Evolutionary conservation across 1,284 basidiomycete genomes (phyloP), one percentile per base, ranked within the genome.

Genomic region (Trichosporon sp.): DNA sequence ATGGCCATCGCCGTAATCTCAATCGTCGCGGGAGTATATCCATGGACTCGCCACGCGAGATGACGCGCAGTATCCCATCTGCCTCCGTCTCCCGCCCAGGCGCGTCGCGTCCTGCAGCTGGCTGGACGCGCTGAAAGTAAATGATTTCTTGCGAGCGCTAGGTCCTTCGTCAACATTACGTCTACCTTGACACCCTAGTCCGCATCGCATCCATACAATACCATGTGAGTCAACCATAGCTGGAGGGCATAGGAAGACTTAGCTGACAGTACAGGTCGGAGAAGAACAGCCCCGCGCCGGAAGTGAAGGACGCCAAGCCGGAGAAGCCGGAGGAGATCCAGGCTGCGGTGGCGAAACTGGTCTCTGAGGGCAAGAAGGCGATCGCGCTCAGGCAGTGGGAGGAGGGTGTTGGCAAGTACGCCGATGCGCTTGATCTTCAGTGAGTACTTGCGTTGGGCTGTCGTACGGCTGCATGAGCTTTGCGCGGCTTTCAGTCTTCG

Each of bases 321-420:
- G 76, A 75, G 1, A 70, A 78, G 19, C 51, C 51, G 11, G 51
- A 54, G 21, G 51, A 54, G 19, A 54, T 54, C 51, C 5, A 54
- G 51, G 51, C 51, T 10, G 51, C 51, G 61, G 79, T 78, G 8
- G 76, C 79, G 32, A 72, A 71, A 61, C 78, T 81, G 32, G 76
- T 83, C 2, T 83, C 79, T 2, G 78, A 83, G 70, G 84, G 82
- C n/a, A 82, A 83, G 74, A 84, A 84, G 71, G 93, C 93, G 1
- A 92, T 93, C 83, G 93, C 93, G 38, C 88, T 96, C 76, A 89
- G 88, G 81, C 92, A 93, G 81, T 95, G 91, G 81, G 93, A 95
- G 78, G 90, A 93, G 78, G 91, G 92, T 0, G 90, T 93, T 4
- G 91, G 91, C 64, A 87, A 91, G 80, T 96, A 94, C 84, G 92